These are phyloP conservation scores for Bipolaris cookei DNA, from an alignment of 2,329 filamentous ascomycete species.

Conservation along the genomic window DNA sequence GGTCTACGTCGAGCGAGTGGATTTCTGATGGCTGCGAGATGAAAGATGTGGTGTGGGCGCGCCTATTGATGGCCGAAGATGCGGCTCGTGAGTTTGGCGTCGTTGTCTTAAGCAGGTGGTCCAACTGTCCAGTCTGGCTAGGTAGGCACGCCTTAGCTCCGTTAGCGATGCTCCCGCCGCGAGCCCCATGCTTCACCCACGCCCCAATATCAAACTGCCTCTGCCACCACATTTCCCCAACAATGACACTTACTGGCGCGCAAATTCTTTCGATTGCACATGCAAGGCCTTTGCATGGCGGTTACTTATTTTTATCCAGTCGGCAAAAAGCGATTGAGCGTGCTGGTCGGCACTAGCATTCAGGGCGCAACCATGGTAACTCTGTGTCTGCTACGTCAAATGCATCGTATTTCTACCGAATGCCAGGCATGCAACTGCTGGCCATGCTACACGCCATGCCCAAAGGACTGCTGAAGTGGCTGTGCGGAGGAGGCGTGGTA, in stretches of 20 bases:
- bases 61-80: conserved; percentile 46
- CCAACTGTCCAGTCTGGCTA: conserved; percentile 16
- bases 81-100: conserved; percentile 23
- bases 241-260: not conserved
- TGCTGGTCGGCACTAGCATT: not conserved
- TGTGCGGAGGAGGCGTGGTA: not conserved
- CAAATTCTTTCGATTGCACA: not conserved
- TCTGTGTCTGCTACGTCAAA: not conserved
- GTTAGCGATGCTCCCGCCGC: conserved; percentile 13
- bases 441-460: too few species aligned
- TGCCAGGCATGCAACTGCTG: not conserved
- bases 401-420: not conserved
- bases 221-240: not conserved
- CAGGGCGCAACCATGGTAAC: not conserved
- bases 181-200: conserved; percentile 14
- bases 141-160: conserved; percentile 19
- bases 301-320: not conserved
- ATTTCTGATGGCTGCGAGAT: conserved; percentile 42
- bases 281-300: not conserved
- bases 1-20: conserved; percentile 36
- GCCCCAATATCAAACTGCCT: conserved; percentile 12
- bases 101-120: conserved; percentile 18
- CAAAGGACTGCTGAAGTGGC: not conserved
- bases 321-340: not conserved
- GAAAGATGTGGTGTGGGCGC: conserved; percentile 39